phyloP scores from a whole-genome alignment of 2,329 filamentous ascomycete genomes.

The Penicillium concentricum region DNA sequence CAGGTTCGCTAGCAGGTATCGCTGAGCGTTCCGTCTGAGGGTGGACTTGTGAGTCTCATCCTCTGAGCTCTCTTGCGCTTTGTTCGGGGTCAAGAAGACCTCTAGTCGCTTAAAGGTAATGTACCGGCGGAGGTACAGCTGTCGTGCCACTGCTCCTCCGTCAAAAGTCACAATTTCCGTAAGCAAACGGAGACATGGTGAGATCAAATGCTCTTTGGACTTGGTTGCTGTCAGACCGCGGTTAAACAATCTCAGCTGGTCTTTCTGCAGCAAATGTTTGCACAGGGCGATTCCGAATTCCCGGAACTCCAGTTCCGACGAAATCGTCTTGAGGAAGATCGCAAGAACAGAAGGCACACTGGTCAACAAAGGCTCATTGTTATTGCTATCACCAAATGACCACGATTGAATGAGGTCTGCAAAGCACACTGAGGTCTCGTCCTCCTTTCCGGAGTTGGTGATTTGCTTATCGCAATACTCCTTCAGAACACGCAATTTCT shows the following conservation, averaged over 20 bases:
- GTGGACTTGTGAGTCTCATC: constrained; percentile 72
- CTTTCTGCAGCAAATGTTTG: constrained; percentile 75
- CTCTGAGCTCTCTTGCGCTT: constrained; percentile 52
- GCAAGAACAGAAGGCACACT: constrained; percentile 78
- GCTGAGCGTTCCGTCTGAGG: constrained; percentile 76
- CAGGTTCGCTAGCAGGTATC: constrained; percentile 76
- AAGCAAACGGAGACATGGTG: constrained; percentile 79
- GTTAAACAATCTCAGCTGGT: constrained; percentile 76
- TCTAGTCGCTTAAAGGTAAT: constrained; percentile 78
- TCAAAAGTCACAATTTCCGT: constrained; percentile 84
- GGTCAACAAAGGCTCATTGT: constrained; percentile 78
- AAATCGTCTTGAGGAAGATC: constrained; percentile 75
- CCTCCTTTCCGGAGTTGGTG: constrained; percentile 46
- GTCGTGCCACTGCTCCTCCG: constrained; percentile 74
- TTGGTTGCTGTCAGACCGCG: constrained; percentile 77
- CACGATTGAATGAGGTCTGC: constrained; percentile 82
- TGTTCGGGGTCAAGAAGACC: constrained; percentile 73
- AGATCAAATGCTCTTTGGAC: constrained; percentile 82
- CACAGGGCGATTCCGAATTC: constrained; percentile 75
- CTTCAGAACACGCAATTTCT: constrained; percentile 46
- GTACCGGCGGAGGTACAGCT: constrained; percentile 74
- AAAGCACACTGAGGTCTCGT: constrained; percentile 65
- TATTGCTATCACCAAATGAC: constrained; percentile 76
- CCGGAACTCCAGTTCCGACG: constrained; percentile 69
- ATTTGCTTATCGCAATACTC: constrained; percentile 55